Evolutionary conservation across 768 basidiomycete genomes (phyloP).

Genomic region (Russula foetens): DNA sequence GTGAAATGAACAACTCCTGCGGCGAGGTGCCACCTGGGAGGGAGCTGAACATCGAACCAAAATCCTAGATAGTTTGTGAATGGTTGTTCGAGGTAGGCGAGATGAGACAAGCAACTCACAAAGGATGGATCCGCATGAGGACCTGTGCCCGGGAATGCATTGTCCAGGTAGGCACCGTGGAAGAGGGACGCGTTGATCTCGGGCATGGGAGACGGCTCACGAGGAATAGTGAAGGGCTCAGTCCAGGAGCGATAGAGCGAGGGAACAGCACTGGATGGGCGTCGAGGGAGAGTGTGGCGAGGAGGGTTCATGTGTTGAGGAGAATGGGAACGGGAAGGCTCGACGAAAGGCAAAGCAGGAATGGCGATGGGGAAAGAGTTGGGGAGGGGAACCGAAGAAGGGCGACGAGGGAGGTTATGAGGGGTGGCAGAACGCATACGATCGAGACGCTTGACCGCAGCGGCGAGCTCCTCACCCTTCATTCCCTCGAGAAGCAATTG

Average conservation of each 20-base stretch:
- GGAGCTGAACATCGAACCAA: constrained; percentile 15
- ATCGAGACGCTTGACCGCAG: constrained; percentile 19
- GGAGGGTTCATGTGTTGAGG: constrained; percentile 6
- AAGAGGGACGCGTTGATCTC: constrained; percentile 18
- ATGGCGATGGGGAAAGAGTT: constrained; percentile 16
- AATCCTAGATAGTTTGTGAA: constrained; percentile 3
- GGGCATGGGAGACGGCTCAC: constrained; percentile 16
- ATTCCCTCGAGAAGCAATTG: constrained; percentile 20
- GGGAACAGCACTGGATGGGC: constrained; percentile 18
- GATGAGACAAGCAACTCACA: constrained; percentile 1
- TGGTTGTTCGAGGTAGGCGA: too few species aligned
- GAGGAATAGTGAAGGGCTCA: constrained; percentile 13
- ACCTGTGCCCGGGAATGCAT: constrained; percentile 7
- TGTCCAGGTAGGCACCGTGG: constrained; percentile 11
- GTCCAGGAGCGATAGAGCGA: constrained; percentile 14
- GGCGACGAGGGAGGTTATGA: constrained; percentile 14
- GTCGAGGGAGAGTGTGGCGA: constrained; percentile 18
- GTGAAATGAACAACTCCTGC: constrained; percentile 17
- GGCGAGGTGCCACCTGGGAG: constrained; percentile 1
- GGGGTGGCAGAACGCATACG: constrained; percentile 17
- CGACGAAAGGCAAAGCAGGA: constrained; percentile 15
- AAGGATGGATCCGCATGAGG: constrained; percentile 14
- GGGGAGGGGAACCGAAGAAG: constrained; percentile 19
- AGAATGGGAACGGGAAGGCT: constrained; percentile 11
- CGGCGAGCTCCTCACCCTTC: constrained; percentile 21